These are phyloP conservation scores for Castanospermum australe DNA, from an alignment of 306 rosid genomes.

Conservation along the genomic window DNA sequence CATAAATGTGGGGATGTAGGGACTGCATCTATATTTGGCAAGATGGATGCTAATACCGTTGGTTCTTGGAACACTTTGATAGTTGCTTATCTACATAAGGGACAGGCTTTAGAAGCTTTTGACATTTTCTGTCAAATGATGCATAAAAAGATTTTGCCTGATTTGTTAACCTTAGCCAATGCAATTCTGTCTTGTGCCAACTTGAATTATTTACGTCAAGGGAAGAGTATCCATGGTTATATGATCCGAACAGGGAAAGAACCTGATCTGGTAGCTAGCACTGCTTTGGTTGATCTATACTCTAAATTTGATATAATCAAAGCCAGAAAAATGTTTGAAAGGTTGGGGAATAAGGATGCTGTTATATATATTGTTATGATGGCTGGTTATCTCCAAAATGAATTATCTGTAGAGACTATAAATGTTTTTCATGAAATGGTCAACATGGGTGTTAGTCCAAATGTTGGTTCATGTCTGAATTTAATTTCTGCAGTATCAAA, in stretches of 20 bases:
- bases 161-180: slow-evolving; percentile 52
- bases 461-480: slow-evolving; percentile 42
- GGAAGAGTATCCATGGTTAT: slow-evolving; percentile 56
- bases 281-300: slow-evolving; percentile 50
- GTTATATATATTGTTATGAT: slow-evolving; percentile 47
- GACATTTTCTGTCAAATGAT: slow-evolving; percentile 34
- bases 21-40: slow-evolving; percentile 38
- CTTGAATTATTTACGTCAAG: slow-evolving; percentile 34
- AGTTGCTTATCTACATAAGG: slow-evolving; percentile 32
- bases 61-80: slow-evolving; percentile 53
- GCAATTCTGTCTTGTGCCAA: slow-evolving; percentile 43
- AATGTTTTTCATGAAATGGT: slow-evolving; percentile 35
- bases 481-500: slow-evolving; percentile 47
- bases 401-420: slow-evolving; percentile 29
- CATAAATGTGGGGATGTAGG: slow-evolving; percentile 40
- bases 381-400: slow-evolving; percentile 41
- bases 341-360: slow-evolving; percentile 40
- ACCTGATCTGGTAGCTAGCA: slow-evolving; percentile 44
- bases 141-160: slow-evolving; percentile 38
- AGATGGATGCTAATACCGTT: slow-evolving; percentile 35
- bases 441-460: slow-evolving; percentile 23
- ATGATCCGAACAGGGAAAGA: slow-evolving; percentile 30
- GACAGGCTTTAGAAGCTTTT: slow-evolving; percentile 40
- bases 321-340: slow-evolving; percentile 43
- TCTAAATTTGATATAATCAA: slow-evolving; percentile 42